phyloP scores from a whole-genome alignment of 768 basidiomycete species.

The Dictyophora rubrovolvata region DNA sequence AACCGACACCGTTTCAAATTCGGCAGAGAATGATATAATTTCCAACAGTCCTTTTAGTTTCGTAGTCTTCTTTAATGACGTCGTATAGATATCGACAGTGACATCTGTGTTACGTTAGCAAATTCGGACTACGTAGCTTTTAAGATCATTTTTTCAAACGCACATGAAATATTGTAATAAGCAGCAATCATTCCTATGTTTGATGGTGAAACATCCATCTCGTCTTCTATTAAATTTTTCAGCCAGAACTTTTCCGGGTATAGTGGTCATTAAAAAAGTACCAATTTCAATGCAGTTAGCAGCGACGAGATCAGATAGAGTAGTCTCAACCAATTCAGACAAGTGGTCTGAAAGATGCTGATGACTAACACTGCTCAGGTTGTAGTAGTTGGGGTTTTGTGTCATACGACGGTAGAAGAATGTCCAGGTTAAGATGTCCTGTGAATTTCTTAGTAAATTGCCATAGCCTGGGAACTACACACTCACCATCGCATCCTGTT shows the following conservation, averaged over 20 bases:
- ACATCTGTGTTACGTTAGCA: constrained; percentile 45
- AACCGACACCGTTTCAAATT: constrained; percentile 92
- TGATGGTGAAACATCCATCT: constrained; percentile 85
- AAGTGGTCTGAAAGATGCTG: constrained; percentile 93
- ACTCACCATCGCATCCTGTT: constrained; percentile 87
- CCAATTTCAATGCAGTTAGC: constrained; percentile 93
- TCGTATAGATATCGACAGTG: constrained; percentile 92
- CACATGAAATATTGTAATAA: constrained; percentile 89
- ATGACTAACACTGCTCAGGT: constrained; percentile 89
- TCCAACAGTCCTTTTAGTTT: constrained; percentile 95
- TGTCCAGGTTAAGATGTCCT: constrained; percentile 98
- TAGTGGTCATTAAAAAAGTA: constrained; percentile 20
- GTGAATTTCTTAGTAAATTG: constrained; percentile 4
- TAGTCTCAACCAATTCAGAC: constrained; percentile 92
- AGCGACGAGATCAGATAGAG: constrained; percentile 80
- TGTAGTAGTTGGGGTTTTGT: constrained; percentile 94
- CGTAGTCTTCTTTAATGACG: constrained; percentile 91
- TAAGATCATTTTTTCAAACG: constrained; percentile 21
- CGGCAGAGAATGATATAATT: constrained; percentile 93
- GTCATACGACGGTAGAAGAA: constrained; percentile 97
- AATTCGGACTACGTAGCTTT: constrained; percentile 10
- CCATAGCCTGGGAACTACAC: neutral
- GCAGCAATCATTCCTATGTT: constrained; percentile 99
- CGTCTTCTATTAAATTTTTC: constrained; percentile 54
- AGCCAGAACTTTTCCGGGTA: neutral